Base-by-base conservation (phyloP, 495 filamentous ascomycete genomes). In the Sordaria brevicollis region DNA sequence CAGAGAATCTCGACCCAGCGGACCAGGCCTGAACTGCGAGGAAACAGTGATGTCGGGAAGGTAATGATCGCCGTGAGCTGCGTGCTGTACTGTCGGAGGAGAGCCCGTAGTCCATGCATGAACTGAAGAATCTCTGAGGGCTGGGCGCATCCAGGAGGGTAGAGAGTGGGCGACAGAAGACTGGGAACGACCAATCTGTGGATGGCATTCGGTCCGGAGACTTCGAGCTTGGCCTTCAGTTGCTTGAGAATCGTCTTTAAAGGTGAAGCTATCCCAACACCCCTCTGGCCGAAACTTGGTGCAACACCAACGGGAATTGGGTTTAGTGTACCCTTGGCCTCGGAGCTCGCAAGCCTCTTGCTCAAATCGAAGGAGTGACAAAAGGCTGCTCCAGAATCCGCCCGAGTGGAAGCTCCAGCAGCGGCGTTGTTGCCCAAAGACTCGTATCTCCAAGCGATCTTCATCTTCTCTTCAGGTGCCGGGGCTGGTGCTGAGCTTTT, bases 381-480 rank as follows among this genome's bases (percentile, higher is more conserved):
- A 79, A 97, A 97, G 10, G 79, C 71, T 62, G 75, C n/a, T n/a
- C 35, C 69, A 35, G 38, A 37, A 37, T 79, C 78, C 21, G 83
- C 89, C 86, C 86, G 85, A 72, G 84, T 82, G 62, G 83, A 83
- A 43, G 84, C 83, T 68, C 33, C 88, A 81, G 81, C 87, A 85
- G 65, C 67, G n/a, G 71, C 67, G 4, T 67, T 39, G 39, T 91
- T 88, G 29, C 93, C 91, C 71, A 97, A 78, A 21, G 89, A 87
- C 78, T 97, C 94, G 81, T 99, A 99, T 79, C 95, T 83, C 95
- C 95, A 99, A 10, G 95, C 95, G 79, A 99, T 99, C 82, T 97
- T 97, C 95, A 99, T 99, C 78, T 88, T 90, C 69, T 96, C 92
- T 35, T 86, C 84, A 13, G 77, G 73, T 2, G 79, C 62, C 0